phyloP scores from a whole-genome alignment of 495 filamentous ascomycete genomes.

The Opeltia flavorubescens region DNA sequence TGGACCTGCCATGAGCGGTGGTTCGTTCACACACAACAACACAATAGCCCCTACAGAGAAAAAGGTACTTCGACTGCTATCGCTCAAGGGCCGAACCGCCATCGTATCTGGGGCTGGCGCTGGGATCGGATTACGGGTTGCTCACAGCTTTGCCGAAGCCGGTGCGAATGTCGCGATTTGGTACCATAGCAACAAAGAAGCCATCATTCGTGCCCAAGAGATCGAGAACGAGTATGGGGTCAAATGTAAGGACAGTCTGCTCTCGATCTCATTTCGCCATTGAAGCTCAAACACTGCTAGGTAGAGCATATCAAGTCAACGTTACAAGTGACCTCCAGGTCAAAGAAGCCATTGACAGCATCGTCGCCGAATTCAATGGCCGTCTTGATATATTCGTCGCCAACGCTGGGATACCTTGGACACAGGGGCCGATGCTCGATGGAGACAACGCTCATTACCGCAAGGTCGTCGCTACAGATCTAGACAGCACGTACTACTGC shows the following conservation, averaged over 20 bases:
- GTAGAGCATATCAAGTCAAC: slow-evolving; percentile 64
- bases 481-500: slow-evolving; percentile 74
- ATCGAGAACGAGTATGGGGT: slow-evolving; percentile 69
- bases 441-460: slow-evolving; percentile 50
- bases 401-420: slow-evolving; percentile 68
- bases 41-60: slow-evolving; percentile 44
- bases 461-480: slow-evolving; percentile 55
- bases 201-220: slow-evolving; percentile 51
- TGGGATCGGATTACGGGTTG: slow-evolving; percentile 68
- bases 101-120: slow-evolving; percentile 71
- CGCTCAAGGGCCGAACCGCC: slow-evolving; percentile 68
- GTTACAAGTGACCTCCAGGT: slow-evolving; percentile 46
- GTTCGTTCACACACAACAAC: slow-evolving; percentile 45
- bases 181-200: slow-evolving; percentile 69
- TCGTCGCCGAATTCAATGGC: slow-evolving; percentile 55
- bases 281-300: slow-evolving; percentile 23
- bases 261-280: not conserved
- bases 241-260: slow-evolving; percentile 40
- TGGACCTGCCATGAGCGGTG: slow-evolving; percentile 25
- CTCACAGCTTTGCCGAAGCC: slow-evolving; percentile 64
- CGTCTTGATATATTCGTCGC: slow-evolving; percentile 70
- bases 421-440: slow-evolving; percentile 51
- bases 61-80: slow-evolving; percentile 66
- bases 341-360: slow-evolving; percentile 37
- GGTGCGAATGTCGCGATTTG: slow-evolving; percentile 81